Evolutionary conservation across 768 basidiomycete genomes (phyloP), one percentile per base, ranked within the genome.

Genomic region (Leccinum variicolor): DNA sequence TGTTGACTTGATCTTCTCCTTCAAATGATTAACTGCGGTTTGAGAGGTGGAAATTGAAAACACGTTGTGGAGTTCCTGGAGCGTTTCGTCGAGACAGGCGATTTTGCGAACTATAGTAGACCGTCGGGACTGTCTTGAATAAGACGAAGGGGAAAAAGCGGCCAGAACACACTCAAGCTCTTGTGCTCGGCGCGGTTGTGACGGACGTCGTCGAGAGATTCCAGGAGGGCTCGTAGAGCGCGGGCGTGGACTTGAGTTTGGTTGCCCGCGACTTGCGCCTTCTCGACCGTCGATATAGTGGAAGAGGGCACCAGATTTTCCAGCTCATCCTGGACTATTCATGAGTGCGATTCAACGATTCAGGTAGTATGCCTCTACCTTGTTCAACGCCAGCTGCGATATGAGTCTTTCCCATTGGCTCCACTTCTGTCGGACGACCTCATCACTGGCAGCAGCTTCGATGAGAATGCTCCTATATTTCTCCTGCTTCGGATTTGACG

Each of bases 381-480:
- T 85, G 69, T 84, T 85, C 77, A 84, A 82, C 3, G 84, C 87
- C 41, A 99, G 77, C 49, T 89, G 80, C 14, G 74, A 72, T 45
- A 99, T 86, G 47, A 79, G 79, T 14, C 79, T 77, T 64, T 89
- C 87, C 93, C 93, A 96, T 64, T 94, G 84, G 39, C 86, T 86
- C 90, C 92, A 97, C 71, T 97, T 94, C 59, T 81, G 76, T 19
- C 86, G 75, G 1, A 98, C 89, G 2, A 83, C 76, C 29, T 80
- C 83, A 66, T 98, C 94, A 66, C 91, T 93, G 31, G 79, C 81
- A 1, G 76, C 74, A 1, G 94, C 96, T 58, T 89, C 82, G 0
- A 75, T 76, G 4, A 98, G 76, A 17, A 93, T 85, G n/a, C 66
- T 75, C 13, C 86, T 80, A 65, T 94, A 95, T 52, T 85, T 80